Conservation (phyloP, 352 stramenopile species). For the Phytophthora hibernalis region DNA sequence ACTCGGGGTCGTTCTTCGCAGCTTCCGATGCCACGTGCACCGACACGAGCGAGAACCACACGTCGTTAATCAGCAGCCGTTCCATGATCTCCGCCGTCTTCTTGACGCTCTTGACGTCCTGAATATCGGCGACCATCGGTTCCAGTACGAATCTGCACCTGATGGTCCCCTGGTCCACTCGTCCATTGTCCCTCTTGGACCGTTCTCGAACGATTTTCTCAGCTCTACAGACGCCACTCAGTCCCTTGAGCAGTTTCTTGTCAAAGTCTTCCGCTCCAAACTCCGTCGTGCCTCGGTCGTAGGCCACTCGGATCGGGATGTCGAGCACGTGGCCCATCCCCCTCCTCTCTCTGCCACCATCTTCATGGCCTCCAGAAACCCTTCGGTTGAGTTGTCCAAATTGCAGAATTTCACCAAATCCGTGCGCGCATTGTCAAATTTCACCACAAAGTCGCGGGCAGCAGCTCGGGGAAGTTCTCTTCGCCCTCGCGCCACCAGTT, state of each 20-base stretch:
- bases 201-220: conserved; percentile 14
- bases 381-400: neutral
- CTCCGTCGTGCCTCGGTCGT: neutral
- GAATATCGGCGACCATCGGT: conserved; percentile 22
- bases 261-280: neutral
- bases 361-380: conserved; percentile 13
- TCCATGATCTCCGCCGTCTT: conserved; percentile 16
- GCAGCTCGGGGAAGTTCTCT: conserved; percentile 25
- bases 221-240: conserved; percentile 2
- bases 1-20: conserved; percentile 6
- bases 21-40: neutral
- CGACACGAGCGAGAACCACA: conserved; percentile 26
- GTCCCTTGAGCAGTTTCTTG: conserved; percentile 15
- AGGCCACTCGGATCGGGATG: conserved; percentile 8
- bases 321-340: neutral
- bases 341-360: conserved; percentile 6
- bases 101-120: neutral
- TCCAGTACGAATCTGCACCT: conserved; percentile 29
- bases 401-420: conserved; percentile 16
- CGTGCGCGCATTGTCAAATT: neutral
- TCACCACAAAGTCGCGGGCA: conserved; percentile 28
- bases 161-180: neutral
- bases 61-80: conserved; percentile 17
- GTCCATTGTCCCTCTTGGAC: conserved; percentile 1
- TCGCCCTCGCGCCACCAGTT: conserved; percentile 30